Conservation (phyloP, 2,329 filamentous ascomycete species). For the Epichloe scottii region DNA sequence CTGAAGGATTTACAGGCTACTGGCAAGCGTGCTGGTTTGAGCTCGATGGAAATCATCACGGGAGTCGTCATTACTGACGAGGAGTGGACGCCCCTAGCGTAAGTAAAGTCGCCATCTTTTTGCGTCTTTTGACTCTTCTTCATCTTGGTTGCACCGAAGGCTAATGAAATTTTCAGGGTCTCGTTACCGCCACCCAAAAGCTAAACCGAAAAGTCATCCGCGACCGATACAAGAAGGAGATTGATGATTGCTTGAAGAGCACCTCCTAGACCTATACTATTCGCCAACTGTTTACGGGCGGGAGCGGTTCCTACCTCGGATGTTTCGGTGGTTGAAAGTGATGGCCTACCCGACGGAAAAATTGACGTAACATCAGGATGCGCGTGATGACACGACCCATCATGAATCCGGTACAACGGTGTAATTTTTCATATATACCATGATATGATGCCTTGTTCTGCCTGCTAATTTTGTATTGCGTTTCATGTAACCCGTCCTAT, state of each 20-base stretch:
- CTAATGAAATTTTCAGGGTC: slow-evolving; percentile 27
- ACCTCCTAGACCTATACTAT: neutral
- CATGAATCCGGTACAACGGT: neutral
- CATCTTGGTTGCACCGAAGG: neutral
- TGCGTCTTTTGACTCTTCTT: neutral
- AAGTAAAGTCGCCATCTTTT: slow-evolving; percentile 28
- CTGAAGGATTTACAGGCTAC: slow-evolving; percentile 55
- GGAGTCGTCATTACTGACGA: slow-evolving; percentile 71
- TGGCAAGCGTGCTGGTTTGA: slow-evolving; percentile 54
- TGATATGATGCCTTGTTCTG: neutral
- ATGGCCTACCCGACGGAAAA: neutral
- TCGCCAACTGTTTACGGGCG: neutral
- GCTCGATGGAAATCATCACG: slow-evolving; percentile 60
- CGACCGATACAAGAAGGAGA: slow-evolving; percentile 38
- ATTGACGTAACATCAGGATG: neutral
- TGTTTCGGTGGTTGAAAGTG: neutral
- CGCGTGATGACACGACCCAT: neutral
- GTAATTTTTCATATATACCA: neutral
- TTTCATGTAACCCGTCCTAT: neutral
- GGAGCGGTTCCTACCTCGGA: neutral
- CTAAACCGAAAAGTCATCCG: slow-evolving; percentile 41
- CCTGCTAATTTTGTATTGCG: neutral
- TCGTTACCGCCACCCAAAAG: slow-evolving; percentile 51
- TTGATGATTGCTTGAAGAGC: slow-evolving; percentile 28
- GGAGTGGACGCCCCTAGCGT: slow-evolving; percentile 79